Base-by-base conservation (phyloP, 1,284 basidiomycete species). In the Tilletia indica region DNA sequence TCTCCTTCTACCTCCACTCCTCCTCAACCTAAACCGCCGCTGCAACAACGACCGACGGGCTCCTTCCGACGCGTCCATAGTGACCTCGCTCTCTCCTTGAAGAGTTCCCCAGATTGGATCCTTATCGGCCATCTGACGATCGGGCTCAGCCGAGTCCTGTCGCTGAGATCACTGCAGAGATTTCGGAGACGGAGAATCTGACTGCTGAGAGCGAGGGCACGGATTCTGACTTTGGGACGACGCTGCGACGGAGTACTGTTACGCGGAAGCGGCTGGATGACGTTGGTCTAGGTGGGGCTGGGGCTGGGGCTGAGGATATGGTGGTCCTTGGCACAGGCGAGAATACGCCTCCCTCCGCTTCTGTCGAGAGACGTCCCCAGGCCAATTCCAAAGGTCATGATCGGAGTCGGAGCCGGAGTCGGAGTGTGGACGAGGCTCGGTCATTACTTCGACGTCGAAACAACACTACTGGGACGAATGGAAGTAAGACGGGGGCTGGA, bases 71-170 rank as follows among this genome's bases (percentile, higher is more conserved):
- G 80, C 19, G 77, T 79, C 2, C 76, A 77, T 67, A 80, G 79
- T 39, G 80, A 81, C 63, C 76, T 76, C 16, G 74, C 79, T 47
- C 67, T 81, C 11, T 72, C 75, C n/a, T 70, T 81, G 36, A 74
- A 77, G 54, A 73, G 73, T 48, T 64, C 61, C 16, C 61, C 6
- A 16, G 36, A 9, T 34, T 64, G 16, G 61, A 42, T 36, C 31
- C 61, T 16, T 64, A 21, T 64, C 61, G 36, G 36, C 61, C 61
- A 25, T 5, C 61, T 14, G 61, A 58, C 56, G 25, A 21, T 4
- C 56, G 56, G 21, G 56, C 56, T 25, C 56, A 58, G 34, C 56
- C 56, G 5, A 58, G 56, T 31, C 56, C 56, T 12, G 56, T 58
- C 5, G n/a, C 56, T 12, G 56, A 58, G 21, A 5, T 31, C 14